These are phyloP conservation scores for Pneumocystis oryctolagi DNA, from an alignment of 1,139 yeast species.

Conservation along the genomic window DNA sequence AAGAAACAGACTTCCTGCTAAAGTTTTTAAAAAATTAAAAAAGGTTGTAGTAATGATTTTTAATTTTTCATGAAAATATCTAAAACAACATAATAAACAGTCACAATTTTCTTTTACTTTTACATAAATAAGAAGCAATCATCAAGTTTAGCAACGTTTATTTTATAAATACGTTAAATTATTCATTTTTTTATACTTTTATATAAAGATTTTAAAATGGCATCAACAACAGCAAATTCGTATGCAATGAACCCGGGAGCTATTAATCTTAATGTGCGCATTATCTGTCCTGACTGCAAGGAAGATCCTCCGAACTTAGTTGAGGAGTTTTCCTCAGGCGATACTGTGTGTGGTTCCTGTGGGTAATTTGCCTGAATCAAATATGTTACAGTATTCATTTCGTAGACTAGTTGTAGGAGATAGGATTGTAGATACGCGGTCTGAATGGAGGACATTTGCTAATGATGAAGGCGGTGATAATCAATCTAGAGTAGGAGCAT, in stretches of 20 bases:
- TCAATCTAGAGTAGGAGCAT: constrained; percentile 98
- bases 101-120: background rate
- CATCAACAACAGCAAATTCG: background rate
- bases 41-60: background rate
- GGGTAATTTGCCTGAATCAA: constrained; percentile 31
- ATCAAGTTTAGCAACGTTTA: background rate
- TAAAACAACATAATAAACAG: background rate
- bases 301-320: constrained; percentile 90
- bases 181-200: background rate
- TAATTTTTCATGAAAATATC: background rate
- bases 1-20: background rate
- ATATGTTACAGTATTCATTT: background rate
- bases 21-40: background rate
- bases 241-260: background rate
- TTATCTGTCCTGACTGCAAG: constrained; percentile 92
- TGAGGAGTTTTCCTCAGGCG: constrained; percentile 93
- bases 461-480: constrained; percentile 97
- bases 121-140: background rate
- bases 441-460: constrained; percentile 93
- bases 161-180: background rate
- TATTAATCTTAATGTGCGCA: constrained; percentile 58
- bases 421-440: constrained; percentile 82
- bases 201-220: background rate
- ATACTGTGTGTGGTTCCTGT: constrained; percentile 92
- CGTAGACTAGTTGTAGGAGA: constrained; percentile 60